Evolutionary conservation across 208 protist genomes (phyloP).

Genomic region (Leishmania lainsoni): DNA sequence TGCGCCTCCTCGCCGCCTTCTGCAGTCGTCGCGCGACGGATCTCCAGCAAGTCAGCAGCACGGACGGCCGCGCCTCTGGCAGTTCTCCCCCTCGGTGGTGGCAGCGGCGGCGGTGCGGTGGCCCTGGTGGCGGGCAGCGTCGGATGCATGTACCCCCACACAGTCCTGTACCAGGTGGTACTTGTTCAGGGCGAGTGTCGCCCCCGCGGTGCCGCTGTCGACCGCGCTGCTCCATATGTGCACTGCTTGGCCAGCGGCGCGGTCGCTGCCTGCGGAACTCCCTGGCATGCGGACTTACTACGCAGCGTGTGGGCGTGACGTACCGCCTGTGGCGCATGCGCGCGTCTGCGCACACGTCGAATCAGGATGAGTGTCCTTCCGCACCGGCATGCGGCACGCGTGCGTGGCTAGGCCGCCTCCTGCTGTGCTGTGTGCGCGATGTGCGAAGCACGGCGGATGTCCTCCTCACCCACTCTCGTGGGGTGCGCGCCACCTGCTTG

Average conservation of each 20-base stretch:
- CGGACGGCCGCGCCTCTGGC: conserved; percentile 3
- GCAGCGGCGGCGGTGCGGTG: conserved; percentile 1
- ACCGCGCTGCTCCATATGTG: not conserved
- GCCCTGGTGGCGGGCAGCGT: not conserved
- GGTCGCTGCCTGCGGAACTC: not conserved
- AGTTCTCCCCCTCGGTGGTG: not conserved
- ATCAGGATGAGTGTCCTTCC: not conserved
- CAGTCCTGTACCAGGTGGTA: not conserved
- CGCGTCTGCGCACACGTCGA: not conserved
- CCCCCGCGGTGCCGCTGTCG: not conserved
- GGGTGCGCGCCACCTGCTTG: not conserved
- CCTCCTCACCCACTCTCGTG: not conserved
- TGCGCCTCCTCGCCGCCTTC: not conserved
- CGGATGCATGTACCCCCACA: not conserved
- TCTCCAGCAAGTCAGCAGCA: not conserved
- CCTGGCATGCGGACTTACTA: not conserved
- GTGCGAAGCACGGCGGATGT: not conserved
- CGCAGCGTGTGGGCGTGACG: conserved; percentile 5
- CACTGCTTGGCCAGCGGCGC: not conserved
- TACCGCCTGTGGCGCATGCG: not conserved
- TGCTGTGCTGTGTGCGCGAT: not conserved
- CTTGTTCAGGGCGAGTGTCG: not conserved
- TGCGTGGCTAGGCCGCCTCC: too few relatives aligned
- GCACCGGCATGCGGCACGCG: not conserved
- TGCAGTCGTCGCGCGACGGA: not conserved